Conservation (phyloP, 2,329 filamentous ascomycete species). For the Exophiala aquamarina region DNA sequence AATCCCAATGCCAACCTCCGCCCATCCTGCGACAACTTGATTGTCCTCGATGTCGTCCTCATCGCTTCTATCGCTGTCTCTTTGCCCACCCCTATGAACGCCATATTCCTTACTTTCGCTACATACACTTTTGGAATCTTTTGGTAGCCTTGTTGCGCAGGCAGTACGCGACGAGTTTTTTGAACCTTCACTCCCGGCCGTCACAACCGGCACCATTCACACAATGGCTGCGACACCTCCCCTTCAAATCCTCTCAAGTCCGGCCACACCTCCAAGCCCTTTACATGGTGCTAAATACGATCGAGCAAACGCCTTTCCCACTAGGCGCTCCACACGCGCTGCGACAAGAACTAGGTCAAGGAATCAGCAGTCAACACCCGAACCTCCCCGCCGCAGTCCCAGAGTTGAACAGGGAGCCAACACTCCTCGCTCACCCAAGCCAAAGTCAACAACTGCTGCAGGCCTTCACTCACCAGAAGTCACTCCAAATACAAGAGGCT, state of each 20-base stretch:
- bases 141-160: too few species aligned
- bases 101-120: too few species aligned
- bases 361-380: constrained; percentile 18
- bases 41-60: background rate
- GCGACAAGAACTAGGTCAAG: background rate
- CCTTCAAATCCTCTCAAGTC: constrained; percentile 27
- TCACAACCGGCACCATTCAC: background rate
- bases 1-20: constrained; percentile 2
- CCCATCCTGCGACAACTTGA: too few species aligned
- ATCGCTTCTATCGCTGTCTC: too few species aligned
- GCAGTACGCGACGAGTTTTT: too few species aligned
- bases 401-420: constrained; percentile 5
- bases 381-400: constrained; percentile 8
- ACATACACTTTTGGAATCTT: too few species aligned
- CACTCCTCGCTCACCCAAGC: constrained; percentile 18
- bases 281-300: constrained; percentile 47
- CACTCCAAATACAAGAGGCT: constrained; percentile 24
- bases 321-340: constrained; percentile 12
- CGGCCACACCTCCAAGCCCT: constrained; percentile 44
- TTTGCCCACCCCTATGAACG: too few species aligned
- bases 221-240: constrained; percentile 48
- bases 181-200: too few species aligned
- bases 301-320: constrained; percentile 10
- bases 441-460: constrained; percentile 4
- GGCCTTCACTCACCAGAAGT: constrained; percentile 22